Evolutionary conservation across 768 basidiomycete species (phyloP), one percentile per base, ranked within the genome.

Genomic region (Suillus brevipes): DNA sequence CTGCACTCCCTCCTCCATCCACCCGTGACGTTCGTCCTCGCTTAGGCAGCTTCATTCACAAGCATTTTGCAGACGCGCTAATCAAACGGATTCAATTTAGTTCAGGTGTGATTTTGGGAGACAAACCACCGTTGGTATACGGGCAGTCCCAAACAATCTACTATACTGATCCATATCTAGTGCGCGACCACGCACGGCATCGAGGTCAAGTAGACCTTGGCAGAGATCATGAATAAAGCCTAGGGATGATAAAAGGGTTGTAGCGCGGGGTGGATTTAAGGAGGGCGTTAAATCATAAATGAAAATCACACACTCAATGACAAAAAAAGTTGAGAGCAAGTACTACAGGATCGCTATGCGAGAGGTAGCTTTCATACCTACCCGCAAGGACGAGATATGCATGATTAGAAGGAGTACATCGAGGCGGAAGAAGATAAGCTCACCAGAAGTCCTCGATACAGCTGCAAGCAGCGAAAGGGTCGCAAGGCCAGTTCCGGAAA

Each of bases 141-240:
- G 82, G 5, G 94, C 88, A 0, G 94, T 94, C 28, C 94, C 95
- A 73, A 99, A 99, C 16, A 99, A 80, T 34, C 95, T 81, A 14
- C 84, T 86, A 74, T 97, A 98, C 73, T 99, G 97, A 66, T 92
- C 91, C 96, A 98, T 98, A 75, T 96, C 94, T 61, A 98, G 88
- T 7, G 90, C 86, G 13, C 77, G 83, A 5, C 90, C 92, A 16
- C 95, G 87, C 31, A 95, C 84, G 34, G 77, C 73, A 72, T 99
- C 97, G 1, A 95, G 94, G 68, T 90, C 86, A 53, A 99, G 87
- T 8, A 90, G 73, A 10, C 89, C 93, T 16, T 88, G 85, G 9
- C n/a, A n/a, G n/a, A n/a, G n/a, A n/a, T n/a, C n/a, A n/a, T n/a
- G n/a, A n/a, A n/a, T n/a, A n/a, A n/a, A 99, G 5, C 92, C 92